Evolutionary conservation across 2,329 filamentous ascomycete genomes (phyloP).

Genomic region (Fusarium temperatum): DNA sequence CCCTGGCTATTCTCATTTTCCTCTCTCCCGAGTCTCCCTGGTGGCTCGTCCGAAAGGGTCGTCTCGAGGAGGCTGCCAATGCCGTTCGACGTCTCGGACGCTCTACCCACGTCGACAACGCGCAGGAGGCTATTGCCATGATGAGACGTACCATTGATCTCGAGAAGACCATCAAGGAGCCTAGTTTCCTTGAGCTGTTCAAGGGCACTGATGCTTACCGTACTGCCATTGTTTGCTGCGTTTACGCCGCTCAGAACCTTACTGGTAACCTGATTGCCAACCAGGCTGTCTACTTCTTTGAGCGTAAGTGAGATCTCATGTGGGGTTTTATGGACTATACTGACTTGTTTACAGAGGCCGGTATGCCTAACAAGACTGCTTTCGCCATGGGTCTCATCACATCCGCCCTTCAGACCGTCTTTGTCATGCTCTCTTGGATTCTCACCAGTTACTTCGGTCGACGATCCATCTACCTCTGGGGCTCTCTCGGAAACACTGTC

Average conservation of each 20-base stretch:
- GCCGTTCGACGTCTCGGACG: slow-evolving; percentile 58
- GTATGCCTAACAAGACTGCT: slow-evolving; percentile 61
- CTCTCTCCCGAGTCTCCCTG: slow-evolving; percentile 61
- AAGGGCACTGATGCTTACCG: slow-evolving; percentile 63
- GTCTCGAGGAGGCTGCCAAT: slow-evolving; percentile 52
- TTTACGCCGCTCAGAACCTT: slow-evolving; percentile 68
- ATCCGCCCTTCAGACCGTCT: slow-evolving; percentile 68
- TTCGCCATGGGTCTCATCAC: slow-evolving; percentile 72
- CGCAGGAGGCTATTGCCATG: slow-evolving; percentile 59
- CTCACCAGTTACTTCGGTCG: slow-evolving; percentile 71
- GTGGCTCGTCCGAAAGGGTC: slow-evolving; percentile 63
- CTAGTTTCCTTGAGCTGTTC: slow-evolving; percentile 60
- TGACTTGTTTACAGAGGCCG: slow-evolving; percentile 61
- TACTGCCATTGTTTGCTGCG: slow-evolving; percentile 64
- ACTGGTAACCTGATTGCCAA: slow-evolving; percentile 70
- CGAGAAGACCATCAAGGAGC: slow-evolving; percentile 55
- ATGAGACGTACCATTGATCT: slow-evolving; percentile 65
- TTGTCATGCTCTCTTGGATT: slow-evolving; percentile 74
- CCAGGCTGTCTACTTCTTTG: slow-evolving; percentile 69
- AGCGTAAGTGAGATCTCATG: slow-evolving; percentile 37
- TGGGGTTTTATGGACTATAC: neutral
- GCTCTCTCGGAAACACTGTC: slow-evolving; percentile 60
- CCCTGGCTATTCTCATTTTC: slow-evolving; percentile 61
- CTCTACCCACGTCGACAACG: slow-evolving; percentile 25
- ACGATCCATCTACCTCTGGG: slow-evolving; percentile 71